Base-by-base conservation (phyloP, 352 stramenopile genomes). In the Halophytophthora batemanensis region DNA sequence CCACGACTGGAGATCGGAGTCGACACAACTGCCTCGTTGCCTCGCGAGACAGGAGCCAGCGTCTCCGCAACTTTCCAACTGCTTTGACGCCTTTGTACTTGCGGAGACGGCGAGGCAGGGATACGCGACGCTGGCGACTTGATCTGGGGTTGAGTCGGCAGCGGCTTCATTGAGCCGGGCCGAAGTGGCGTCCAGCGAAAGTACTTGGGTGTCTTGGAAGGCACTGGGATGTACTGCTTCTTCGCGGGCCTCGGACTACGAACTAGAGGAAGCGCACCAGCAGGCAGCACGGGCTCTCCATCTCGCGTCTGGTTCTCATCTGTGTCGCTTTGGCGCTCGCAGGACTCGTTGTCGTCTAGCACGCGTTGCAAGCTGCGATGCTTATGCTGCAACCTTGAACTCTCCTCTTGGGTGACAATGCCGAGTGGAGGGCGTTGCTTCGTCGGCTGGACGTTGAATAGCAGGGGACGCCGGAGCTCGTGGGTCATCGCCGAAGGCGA, bases 161-260 rank as follows among this genome's bases (percentile, higher is more conserved):
- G n/a, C 17, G 58, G 19, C 33, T 66, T 62, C 5, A 45, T 34
- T 25, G 50, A 29, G 19, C 6, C 18, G 41, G 54, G 47, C 15
- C 34, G 33, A 10, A 72, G 59, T 2, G 56, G 66, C 28, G 82
- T 85, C 77, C 73, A 88, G 17, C 74, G 69, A 47, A 86, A 88
- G 51, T 88, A 88, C 44, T 74, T 60, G 0, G 75, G 77, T 0
- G 75, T 86, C 23, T 74, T 70, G 6, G 72, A 67, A 10, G 77
- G 74, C 1, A 44, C 65, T 10, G 68, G 54, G 1, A 73, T 38
- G 55, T 82, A 86, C 4, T 34, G 23, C 6, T 28, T 36, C 39
- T 80, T 86, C 21, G 76, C 52, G 0, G 61, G 55, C 2, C 72
- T 60, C 2, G 68, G 62, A 25, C 71, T 84, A 10, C 71, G 62